Evolutionary conservation across 1,139 yeast species (phyloP).

Genomic region (Zhuliangozyma parablackwelliae): DNA sequence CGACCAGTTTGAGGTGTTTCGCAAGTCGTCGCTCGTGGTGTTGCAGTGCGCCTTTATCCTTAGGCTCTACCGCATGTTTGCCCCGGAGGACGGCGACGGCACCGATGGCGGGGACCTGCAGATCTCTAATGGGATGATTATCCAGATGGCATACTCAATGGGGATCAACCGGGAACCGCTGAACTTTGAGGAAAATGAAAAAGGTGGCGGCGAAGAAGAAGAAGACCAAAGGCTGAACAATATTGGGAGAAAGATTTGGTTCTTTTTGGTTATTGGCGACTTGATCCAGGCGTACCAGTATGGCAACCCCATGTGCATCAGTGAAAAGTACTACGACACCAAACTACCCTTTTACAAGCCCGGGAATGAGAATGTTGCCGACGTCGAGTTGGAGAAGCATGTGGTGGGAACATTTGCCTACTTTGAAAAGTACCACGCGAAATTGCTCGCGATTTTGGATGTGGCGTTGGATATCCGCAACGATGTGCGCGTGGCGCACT

Average conservation of each 20-base stretch:
- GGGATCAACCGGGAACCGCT: constrained; percentile 44
- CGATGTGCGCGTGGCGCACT: constrained; percentile 15
- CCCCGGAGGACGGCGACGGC: constrained; percentile 53
- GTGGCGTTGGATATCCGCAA: constrained; percentile 19
- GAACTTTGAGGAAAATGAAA: constrained; percentile 8
- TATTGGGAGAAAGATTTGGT: constrained; percentile 54
- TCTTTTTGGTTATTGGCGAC: constrained; percentile 31
- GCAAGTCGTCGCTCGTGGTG: constrained; percentile 45
- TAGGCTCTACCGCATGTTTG: constrained; percentile 39
- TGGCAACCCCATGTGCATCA: constrained; percentile 26
- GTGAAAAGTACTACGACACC: constrained; percentile 21
- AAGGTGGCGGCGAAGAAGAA: constrained; percentile 14
- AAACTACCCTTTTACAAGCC: constrained; percentile 20
- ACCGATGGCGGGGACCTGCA: constrained; percentile 42
- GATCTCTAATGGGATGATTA: constrained; percentile 33
- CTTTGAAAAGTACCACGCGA: constrained; percentile 20
- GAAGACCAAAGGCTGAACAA: constrained; percentile 30
- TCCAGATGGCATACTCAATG: constrained; percentile 40
- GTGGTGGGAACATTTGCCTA: constrained; percentile 20
- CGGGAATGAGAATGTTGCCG: constrained; percentile 28
- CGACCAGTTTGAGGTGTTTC: constrained; percentile 45
- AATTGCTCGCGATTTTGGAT: constrained; percentile 20
- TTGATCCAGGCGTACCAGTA: constrained; percentile 23
- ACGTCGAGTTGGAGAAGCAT: constrained; percentile 25
- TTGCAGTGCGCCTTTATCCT: constrained; percentile 43